These are phyloP conservation scores for Arthrobotrys sphaeroides DNA, from an alignment of 2,329 filamentous ascomycete genomes.

Conservation along the genomic window DNA sequence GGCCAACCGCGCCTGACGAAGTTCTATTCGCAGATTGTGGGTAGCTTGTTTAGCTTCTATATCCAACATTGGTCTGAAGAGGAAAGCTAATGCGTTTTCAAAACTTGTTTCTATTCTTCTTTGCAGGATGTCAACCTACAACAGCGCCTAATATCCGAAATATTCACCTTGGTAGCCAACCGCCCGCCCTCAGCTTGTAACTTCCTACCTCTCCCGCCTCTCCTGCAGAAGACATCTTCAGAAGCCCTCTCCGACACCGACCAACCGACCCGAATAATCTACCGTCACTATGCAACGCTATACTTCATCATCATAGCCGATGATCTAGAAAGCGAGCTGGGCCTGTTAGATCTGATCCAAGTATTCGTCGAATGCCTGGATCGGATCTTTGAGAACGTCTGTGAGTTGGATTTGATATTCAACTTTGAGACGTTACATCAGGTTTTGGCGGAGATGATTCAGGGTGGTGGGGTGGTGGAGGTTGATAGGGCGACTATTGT, in stretches of 20 bases:
- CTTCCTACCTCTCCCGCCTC: constrained; percentile 82
- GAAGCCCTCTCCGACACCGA: constrained; percentile 71
- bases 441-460: constrained; percentile 89
- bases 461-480: constrained; percentile 92
- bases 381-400: constrained; percentile 96
- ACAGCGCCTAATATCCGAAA: constrained; percentile 94
- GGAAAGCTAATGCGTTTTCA: too few species aligned
- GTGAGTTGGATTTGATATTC: constrained; percentile 97
- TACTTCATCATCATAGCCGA: constrained; percentile 99
- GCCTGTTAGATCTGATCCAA: constrained; percentile 94
- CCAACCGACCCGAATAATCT: constrained; percentile 92
- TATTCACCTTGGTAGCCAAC: constrained; percentile 94
- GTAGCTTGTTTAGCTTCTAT: constrained; percentile 53
- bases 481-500: constrained; percentile 75
- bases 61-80: too few species aligned
- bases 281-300: constrained; percentile 96
- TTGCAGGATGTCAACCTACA: constrained; percentile 92
- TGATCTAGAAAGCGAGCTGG: constrained; percentile 92
- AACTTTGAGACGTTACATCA: constrained; percentile 98
- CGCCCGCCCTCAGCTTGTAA: constrained; percentile 93
- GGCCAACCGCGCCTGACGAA: constrained; percentile 96
- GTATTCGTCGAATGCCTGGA: constrained; percentile 97
- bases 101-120: too few species aligned
- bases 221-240: constrained; percentile 72
- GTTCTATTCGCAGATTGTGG: constrained; percentile 95